Percentiles rank a stretch among this genome's conserved stretches.
Conservation (phyloP, 192 early-diverging fungal genomes). For the Chytriomyces sp. region DNA sequence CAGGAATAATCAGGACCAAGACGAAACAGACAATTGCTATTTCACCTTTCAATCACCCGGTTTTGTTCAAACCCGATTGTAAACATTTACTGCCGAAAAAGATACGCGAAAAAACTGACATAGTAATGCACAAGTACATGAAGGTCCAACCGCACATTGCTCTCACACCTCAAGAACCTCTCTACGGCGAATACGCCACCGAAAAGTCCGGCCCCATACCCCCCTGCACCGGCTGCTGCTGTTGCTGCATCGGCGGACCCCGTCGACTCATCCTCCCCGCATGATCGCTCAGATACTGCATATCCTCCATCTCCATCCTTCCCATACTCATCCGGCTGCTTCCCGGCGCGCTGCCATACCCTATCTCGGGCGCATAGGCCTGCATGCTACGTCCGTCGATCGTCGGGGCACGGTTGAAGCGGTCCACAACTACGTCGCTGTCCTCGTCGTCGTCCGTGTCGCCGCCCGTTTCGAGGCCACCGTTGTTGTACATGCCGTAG, state of each 20-base stretch:
- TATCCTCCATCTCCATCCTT: background rate
- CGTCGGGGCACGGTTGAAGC: constrained; percentile 29
- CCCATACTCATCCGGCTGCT: background rate
- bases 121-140: background rate
- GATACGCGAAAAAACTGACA: background rate
- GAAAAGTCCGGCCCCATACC: background rate
- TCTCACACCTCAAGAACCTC: background rate
- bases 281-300: background rate
- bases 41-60: too few species aligned
- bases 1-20: too few species aligned
- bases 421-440: constrained; percentile 17
- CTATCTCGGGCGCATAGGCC: background rate
- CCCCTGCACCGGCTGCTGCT: too few species aligned
- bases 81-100: too few species aligned
- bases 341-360: background rate
- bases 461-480: constrained; percentile 32
- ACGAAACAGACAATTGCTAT: too few species aligned
- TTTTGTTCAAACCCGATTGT: too few species aligned
- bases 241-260: background rate
- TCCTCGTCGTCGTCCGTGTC: constrained; percentile 28
- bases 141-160: background rate
- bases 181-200: background rate
- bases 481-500: constrained; percentile 18
- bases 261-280: background rate
- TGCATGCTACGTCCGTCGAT: background rate